Conservation (phyloP, 345 rosid genomes). For the Pugionium cornutum region DNA sequence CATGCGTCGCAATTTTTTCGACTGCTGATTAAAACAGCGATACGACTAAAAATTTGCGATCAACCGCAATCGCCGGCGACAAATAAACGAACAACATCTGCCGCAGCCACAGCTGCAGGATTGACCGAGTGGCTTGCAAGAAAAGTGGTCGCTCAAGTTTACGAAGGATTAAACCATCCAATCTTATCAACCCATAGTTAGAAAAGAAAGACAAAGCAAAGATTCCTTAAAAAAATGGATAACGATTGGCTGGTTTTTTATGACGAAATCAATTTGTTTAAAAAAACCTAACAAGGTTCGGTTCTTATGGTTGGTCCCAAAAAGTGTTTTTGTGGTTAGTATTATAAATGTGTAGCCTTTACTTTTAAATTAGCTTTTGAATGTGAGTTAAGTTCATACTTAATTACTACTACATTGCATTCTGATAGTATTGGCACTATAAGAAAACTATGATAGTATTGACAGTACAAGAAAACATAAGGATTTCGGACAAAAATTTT, state of each 20-base stretch:
- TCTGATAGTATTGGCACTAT: too few relatives aligned
- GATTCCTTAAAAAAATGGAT: constrained; percentile 9
- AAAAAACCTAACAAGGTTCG: constrained; percentile 11
- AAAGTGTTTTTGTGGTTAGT: constrained; percentile 5
- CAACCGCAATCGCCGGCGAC: too few relatives aligned
- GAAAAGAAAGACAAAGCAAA: constrained; percentile 25
- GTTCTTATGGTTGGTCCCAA: constrained; percentile 15
- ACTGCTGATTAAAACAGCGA: too few relatives aligned
- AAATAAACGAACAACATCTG: too few relatives aligned
- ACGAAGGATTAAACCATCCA: constrained; percentile 30
- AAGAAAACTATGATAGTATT: too few relatives aligned
- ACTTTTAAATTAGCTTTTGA: constrained; percentile 4
- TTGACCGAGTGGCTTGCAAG: constrained; percentile 23
- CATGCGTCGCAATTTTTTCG: too few relatives aligned
- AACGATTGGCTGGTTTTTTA: constrained; percentile 10
- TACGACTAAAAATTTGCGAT: too few relatives aligned
- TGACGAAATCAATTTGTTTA: constrained; percentile 20
- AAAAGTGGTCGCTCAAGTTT: constrained; percentile 29
- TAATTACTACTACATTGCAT: constrained; percentile 8
- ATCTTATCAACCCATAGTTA: constrained; percentile 21
- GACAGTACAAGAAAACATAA: too few relatives aligned
- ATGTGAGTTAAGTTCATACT: background rate
- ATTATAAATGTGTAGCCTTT: constrained; percentile 10
- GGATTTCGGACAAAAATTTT: too few relatives aligned
- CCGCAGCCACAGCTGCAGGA: too few relatives aligned